Conservation (phyloP, 2,329 filamentous ascomycete species). For the Scytalidium lignicola region DNA sequence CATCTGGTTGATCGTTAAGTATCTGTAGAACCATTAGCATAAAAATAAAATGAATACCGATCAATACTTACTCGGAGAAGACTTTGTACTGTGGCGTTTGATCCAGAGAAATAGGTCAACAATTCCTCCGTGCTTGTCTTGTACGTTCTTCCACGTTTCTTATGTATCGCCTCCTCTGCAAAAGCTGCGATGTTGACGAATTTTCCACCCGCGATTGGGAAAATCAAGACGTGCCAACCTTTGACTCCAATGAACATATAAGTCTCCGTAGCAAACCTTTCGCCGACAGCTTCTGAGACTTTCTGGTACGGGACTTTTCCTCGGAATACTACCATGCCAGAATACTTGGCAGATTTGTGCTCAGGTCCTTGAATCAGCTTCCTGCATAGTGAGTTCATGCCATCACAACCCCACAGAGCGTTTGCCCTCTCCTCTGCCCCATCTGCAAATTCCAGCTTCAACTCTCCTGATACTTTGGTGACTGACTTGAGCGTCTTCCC, state of each 20-base stretch:
- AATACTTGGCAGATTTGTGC: slow-evolving; percentile 7
- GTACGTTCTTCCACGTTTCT: slow-evolving; percentile 8
- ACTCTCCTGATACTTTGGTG: slow-evolving; percentile 1
- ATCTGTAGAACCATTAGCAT: slow-evolving; percentile 2
- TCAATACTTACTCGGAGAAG: slow-evolving; percentile 5
- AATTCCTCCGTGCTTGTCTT: slow-evolving; percentile 7
- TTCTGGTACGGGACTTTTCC: neutral
- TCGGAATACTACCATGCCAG: slow-evolving; percentile 4
- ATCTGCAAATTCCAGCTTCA: slow-evolving; percentile 7
- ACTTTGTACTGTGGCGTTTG: slow-evolving; percentile 4
- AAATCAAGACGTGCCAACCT: slow-evolving; percentile 7
- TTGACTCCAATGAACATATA: slow-evolving; percentile 9
- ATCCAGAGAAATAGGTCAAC: slow-evolving; percentile 6
- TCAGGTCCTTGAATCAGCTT: slow-evolving; percentile 7
- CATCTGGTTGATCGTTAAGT: slow-evolving; percentile 3
- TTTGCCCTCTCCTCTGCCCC: slow-evolving; percentile 3
- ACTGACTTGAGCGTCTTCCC: slow-evolving; percentile 3
- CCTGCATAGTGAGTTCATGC: slow-evolving; percentile 10
- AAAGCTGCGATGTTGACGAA: slow-evolving; percentile 8
- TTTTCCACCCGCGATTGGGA: slow-evolving; percentile 4
- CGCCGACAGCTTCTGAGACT: slow-evolving; percentile 2
- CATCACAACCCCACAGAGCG: slow-evolving; percentile 10
- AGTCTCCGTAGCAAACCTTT: slow-evolving; percentile 6
- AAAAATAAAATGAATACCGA: slow-evolving; percentile 4
- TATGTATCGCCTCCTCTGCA: slow-evolving; percentile 4